A percentile compares a stretch with the other conserved stretches of the same genome.
Conservation (phyloP, 352 stramenopile species). For the Phytophthora sojae region DNA sequence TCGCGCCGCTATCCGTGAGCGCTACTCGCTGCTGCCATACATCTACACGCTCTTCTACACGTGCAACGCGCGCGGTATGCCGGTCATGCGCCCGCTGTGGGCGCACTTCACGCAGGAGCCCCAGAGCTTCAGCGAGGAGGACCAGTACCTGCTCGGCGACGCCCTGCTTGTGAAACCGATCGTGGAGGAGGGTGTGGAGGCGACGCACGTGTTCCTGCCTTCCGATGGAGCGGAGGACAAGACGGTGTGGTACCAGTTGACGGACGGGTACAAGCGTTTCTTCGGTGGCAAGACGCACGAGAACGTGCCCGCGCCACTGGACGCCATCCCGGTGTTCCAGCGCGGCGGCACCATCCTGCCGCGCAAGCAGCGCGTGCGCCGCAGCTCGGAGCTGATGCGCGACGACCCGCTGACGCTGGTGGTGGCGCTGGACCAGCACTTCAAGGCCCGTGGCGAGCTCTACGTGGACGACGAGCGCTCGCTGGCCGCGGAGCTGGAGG, state of each 20-base stretch:
- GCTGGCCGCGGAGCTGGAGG: constrained; percentile 64
- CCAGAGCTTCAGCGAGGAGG: constrained; percentile 88
- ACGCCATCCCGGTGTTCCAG: constrained; percentile 98
- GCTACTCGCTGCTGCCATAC: constrained; percentile 97
- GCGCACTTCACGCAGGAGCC: constrained; percentile 94
- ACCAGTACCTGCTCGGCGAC: constrained; percentile 95
- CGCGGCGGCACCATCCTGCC: constrained; percentile 95
- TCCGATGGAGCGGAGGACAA: constrained; percentile 31
- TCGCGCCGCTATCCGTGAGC: constrained; percentile 91
- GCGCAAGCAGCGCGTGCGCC: constrained; percentile 95
- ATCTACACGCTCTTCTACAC: constrained; percentile 93
- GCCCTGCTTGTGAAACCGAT: constrained; percentile 98
- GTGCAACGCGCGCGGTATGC: constrained; percentile 67
- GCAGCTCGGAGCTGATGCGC: constrained; percentile 95
- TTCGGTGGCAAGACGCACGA: constrained; percentile 63
- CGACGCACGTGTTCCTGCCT: constrained; percentile 93
- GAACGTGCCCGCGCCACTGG: constrained; percentile 86
- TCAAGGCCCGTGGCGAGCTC: constrained; percentile 88
- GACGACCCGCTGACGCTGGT: constrained; percentile 98
- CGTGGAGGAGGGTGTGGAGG: constrained; percentile 79
- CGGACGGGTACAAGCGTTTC: constrained; percentile 65
- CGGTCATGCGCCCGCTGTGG: constrained; percentile 96
- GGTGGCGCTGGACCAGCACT: constrained; percentile 89
- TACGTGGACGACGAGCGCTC: constrained; percentile 98
- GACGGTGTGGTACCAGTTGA: constrained; percentile 94